phyloP scores from a whole-genome alignment of 768 basidiomycete species.

The Antrodiella citrinella region DNA sequence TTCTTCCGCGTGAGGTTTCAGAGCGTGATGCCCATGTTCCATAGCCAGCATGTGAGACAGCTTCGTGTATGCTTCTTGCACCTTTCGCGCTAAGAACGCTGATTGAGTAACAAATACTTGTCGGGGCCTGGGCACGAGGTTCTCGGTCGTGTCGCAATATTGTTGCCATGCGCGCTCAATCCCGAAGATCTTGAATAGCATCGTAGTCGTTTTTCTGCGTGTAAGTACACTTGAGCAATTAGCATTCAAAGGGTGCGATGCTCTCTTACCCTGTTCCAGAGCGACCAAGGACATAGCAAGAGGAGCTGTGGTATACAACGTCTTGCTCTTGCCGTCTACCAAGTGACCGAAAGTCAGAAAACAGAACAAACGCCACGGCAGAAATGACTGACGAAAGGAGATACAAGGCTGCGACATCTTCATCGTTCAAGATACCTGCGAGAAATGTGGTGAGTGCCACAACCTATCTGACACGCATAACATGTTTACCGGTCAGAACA shows the following conservation, averaged over 20 bases:
- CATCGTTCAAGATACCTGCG: slow-evolving; percentile 40
- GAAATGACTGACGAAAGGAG: slow-evolving; percentile 26
- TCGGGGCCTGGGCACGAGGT: slow-evolving; percentile 33
- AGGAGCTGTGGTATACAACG: slow-evolving; percentile 53
- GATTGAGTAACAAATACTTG: slow-evolving; percentile 75
- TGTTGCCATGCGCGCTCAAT: slow-evolving; percentile 49
- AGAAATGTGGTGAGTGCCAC: slow-evolving; percentile 31
- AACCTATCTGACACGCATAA: slow-evolving; percentile 44
- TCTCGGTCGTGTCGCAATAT: slow-evolving; percentile 23
- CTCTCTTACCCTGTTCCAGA: slow-evolving; percentile 69
- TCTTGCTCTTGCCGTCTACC: slow-evolving; percentile 46
- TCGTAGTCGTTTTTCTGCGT: slow-evolving; percentile 65
- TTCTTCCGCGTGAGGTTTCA: too few relatives aligned
- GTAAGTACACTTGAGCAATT: not conserved
- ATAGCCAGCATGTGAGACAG: slow-evolving; percentile 19
- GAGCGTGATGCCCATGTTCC: slow-evolving; percentile 28
- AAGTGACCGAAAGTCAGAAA: too few relatives aligned
- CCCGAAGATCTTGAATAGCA: slow-evolving; percentile 71
- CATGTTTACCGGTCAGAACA: too few relatives aligned
- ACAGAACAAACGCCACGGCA: too few relatives aligned
- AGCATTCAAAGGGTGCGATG: too few relatives aligned
- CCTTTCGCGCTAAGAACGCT: slow-evolving; percentile 53
- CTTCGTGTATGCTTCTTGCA: slow-evolving; percentile 55
- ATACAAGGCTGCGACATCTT: slow-evolving; percentile 30
- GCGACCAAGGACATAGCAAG: slow-evolving; percentile 62